Evolutionary conservation across 768 basidiomycete species (phyloP).

Genomic region (Crassisporium funariophilum): DNA sequence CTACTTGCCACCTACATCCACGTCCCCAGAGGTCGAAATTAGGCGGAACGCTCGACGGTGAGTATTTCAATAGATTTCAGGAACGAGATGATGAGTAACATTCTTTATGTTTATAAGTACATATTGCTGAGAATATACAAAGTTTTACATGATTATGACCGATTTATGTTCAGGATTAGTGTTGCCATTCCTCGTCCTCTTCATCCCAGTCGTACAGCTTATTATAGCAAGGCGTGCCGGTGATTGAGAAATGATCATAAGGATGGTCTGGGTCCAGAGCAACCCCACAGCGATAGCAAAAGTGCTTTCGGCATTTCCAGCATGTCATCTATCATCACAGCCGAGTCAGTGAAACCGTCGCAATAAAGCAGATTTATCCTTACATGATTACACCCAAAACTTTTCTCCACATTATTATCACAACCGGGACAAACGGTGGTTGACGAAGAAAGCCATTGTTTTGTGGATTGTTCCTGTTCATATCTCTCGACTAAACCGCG

Average conservation of each 20-base stretch:
- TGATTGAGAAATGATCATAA: slow-evolving; percentile 64
- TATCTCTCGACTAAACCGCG: slow-evolving; percentile 56
- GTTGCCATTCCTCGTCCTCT: no score
- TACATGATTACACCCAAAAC: slow-evolving; percentile 83
- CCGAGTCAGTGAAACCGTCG: slow-evolving; percentile 1
- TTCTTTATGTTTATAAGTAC: no score
- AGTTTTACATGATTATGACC: no score
- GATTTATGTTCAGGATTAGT: no score
- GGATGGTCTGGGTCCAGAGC: slow-evolving; percentile 51
- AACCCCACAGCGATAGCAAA: slow-evolving; percentile 75
- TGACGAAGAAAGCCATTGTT: slow-evolving; percentile 63
- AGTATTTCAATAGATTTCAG: no score
- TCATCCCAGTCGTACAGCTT: slow-evolving; percentile 59
- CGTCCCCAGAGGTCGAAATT: no score
- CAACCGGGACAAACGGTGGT: slow-evolving; percentile 77
- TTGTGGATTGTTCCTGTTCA: slow-evolving; percentile 70
- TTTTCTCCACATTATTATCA: slow-evolving; percentile 67
- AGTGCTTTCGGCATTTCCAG: slow-evolving; percentile 65
- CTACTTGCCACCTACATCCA: no score
- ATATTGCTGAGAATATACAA: no score
- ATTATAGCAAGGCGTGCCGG: slow-evolving; percentile 52
- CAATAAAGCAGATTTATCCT: slow-evolving; percentile 28
- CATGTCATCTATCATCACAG: slow-evolving; percentile 66
- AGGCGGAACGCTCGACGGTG: no score
- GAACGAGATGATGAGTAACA: no score